Evolutionary conservation across 2,329 filamentous ascomycete genomes (phyloP), one percentile per base, ranked within the genome.

Genomic region (Diaporthe amygdali): DNA sequence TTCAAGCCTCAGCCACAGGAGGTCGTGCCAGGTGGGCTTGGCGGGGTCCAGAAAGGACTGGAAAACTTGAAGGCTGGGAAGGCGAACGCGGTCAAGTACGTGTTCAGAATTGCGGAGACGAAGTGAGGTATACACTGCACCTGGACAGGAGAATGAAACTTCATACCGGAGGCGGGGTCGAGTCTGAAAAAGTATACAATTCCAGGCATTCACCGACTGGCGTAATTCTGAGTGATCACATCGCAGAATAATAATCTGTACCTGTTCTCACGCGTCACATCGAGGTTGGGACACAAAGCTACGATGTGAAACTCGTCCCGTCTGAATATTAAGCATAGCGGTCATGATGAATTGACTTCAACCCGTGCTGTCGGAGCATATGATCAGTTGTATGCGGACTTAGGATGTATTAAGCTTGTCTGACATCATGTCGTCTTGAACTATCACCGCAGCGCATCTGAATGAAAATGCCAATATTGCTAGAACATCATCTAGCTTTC

Each of bases 71-170:
- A 86, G 77, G 84, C 83, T 34, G 91, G 91, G 0, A 89, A 88
- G 78, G 89, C 88, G 27, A 91, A 87, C 75, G 91, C 85, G 1
- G 83, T 89, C 0, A 93, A 93, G 80, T 92, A 91, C 81, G 87
- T 93, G 0, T 89, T 89, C 75, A 82, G 77, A 25, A 78, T 82
- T 71, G 75, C 71, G 6, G 80, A 82, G 10, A 80, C 79, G 5
- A 76, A 78, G 20, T 72, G 30, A 68, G 27, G 27, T 15, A 20
- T 37, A 2, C 14, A 47, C 10, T 12, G 20, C 22, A 8, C 17
- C n/a, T 17, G 25, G 4, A 9, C 5, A 32, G 17, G 17, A n/a
- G 32, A 37, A 8, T n/a, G 6, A 25, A 1, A 9, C 7, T 41
- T 4, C 7, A 10, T 34, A n/a, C 12, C 37, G 7, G 5, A 27